Evolutionary conservation across 2,329 filamentous ascomycete species (phyloP).

Genomic region (Paramyrothecium roridum): DNA sequence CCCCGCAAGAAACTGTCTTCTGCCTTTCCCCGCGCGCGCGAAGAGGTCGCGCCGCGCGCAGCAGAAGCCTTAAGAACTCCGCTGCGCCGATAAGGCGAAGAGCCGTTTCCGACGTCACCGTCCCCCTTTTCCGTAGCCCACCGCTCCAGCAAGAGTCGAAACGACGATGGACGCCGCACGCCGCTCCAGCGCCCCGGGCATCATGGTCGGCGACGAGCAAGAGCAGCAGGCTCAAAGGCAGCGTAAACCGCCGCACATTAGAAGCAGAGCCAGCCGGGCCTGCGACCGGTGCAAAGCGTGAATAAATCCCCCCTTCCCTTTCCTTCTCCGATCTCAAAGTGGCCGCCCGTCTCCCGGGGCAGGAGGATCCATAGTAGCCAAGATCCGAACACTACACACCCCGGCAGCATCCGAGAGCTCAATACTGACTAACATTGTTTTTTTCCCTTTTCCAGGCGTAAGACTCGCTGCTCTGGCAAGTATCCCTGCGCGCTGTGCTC

Average conservation of each 20-base stretch:
- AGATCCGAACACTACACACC: not conserved
- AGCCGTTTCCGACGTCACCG: not conserved
- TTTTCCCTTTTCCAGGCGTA: slow-evolving; percentile 9
- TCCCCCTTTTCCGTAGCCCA: not conserved
- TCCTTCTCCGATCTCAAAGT: not conserved
- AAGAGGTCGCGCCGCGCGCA: not conserved
- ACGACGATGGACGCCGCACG: not conserved
- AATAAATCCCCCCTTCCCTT: slow-evolving; percentile 1
- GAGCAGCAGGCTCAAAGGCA: not conserved
- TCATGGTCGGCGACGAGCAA: not conserved
- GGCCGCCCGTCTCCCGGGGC: not conserved
- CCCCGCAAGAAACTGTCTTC: no score
- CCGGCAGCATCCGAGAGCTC: not conserved
- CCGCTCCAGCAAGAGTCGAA: not conserved
- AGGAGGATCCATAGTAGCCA: not conserved
- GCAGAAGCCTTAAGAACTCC: not conserved
- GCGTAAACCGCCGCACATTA: not conserved
- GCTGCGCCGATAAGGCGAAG: not conserved
- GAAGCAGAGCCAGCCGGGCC: slow-evolving; percentile 11
- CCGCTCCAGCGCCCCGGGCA: not conserved
- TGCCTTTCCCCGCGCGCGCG: no score
- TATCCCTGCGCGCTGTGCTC: slow-evolving; percentile 17
- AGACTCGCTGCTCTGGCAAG: slow-evolving; percentile 19
- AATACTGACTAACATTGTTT: not conserved
- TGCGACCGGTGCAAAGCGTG: slow-evolving; percentile 21